Evolutionary conservation across 441 rosid species (phyloP).

Genomic region (Caryocar brasiliense): DNA sequence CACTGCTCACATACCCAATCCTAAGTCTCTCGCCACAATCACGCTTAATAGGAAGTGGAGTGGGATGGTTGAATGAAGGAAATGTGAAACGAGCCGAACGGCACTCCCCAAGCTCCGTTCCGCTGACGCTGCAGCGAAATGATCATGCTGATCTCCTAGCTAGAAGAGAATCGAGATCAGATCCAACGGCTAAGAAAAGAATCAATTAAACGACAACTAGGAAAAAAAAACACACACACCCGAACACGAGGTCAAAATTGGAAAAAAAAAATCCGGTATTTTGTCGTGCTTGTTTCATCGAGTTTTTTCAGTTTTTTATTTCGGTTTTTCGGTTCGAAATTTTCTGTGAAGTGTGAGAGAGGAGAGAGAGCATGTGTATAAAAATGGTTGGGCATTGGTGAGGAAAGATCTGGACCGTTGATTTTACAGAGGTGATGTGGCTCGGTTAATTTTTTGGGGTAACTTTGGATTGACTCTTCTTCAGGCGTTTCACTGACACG

Average conservation of each 20-base stretch:
- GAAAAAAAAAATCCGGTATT: background rate
- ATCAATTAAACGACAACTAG: background rate
- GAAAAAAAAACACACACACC: background rate
- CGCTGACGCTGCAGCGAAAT: constrained; percentile 54
- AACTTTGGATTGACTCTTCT: no score
- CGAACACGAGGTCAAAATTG: no score
- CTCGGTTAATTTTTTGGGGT: no score
- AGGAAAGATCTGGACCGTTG: constrained; percentile 28
- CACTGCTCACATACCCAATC: constrained; percentile 96
- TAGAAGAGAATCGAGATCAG: constrained; percentile 13
- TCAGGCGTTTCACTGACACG: no score
- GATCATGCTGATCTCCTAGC: constrained; percentile 25
- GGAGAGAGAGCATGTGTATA: background rate
- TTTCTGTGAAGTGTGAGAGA: background rate
- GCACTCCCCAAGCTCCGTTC: constrained; percentile 39
- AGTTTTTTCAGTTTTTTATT: constrained; percentile 11
- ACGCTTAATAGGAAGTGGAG: constrained; percentile 47
- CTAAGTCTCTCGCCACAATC: constrained; percentile 73
- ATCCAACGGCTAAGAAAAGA: constrained; percentile 14
- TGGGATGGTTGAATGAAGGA: constrained; percentile 66
- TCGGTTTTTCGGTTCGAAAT: background rate
- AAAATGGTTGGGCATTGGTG: background rate
- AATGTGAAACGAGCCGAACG: constrained; percentile 52
- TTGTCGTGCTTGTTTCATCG: background rate
- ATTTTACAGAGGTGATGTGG: constrained; percentile 18